These are phyloP conservation scores for Candida pseudocylindracea DNA, from an alignment of 1,139 yeast genomes.

Conservation along the genomic window DNA sequence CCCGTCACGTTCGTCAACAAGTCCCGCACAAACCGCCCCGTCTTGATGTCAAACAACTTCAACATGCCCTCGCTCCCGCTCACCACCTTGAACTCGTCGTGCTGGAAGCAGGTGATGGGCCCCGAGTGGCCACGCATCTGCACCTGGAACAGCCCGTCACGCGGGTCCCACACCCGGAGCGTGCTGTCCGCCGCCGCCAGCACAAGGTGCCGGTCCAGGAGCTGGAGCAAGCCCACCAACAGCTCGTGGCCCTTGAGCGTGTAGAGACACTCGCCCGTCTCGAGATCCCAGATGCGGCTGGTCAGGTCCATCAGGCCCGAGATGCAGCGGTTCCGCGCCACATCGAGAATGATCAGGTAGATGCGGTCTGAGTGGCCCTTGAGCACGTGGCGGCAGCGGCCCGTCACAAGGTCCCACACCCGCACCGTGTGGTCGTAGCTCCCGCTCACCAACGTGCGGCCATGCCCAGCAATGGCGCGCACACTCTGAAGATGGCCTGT, in stretches of 20 bases:
- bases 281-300: conserved; percentile 77
- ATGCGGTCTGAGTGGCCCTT: conserved; percentile 76
- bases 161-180: conserved; percentile 81
- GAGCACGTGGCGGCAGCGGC: conserved; percentile 49
- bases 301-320: conserved; percentile 88
- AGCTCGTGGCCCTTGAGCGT: conserved; percentile 74
- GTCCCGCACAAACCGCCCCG: conserved; percentile 60
- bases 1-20: conserved; percentile 55
- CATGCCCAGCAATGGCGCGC: conserved; percentile 72
- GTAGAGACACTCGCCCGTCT: conserved; percentile 42
- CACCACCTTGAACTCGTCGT: conserved; percentile 64
- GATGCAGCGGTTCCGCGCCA: conserved; percentile 53
- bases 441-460: conserved; percentile 70
- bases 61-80: conserved; percentile 77
- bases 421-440: conserved; percentile 81
- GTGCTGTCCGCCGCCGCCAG: conserved; percentile 96
- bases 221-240: conserved; percentile 67
- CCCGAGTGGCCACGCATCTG: conserved; percentile 69
- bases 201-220: conserved; percentile 61
- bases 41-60: conserved; percentile 64
- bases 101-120: conserved; percentile 87
- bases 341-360: conserved; percentile 70
- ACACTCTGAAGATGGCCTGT: conserved; percentile 80
- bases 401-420: conserved; percentile 70
- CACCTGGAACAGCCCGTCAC: conserved; percentile 41